Evolutionary conservation across 2,329 filamentous ascomycete genomes (phyloP).

Genomic region (Aspergillus nomiae): DNA sequence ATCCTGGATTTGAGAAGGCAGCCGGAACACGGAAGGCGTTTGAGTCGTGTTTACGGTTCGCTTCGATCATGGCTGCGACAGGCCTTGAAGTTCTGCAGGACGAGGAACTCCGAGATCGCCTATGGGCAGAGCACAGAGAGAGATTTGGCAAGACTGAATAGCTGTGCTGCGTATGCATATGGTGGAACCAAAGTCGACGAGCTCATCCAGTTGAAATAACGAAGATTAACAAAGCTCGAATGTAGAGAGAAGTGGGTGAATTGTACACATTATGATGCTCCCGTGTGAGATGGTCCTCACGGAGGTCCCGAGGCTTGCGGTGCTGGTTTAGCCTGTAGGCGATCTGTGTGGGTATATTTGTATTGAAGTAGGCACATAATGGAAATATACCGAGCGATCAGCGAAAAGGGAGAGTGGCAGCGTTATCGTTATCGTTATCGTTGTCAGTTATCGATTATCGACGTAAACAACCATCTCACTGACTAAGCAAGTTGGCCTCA

Average conservation of each 20-base stretch:
- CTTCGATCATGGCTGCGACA: not conserved
- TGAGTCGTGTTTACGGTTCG: not conserved
- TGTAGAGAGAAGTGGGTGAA: accelerated
- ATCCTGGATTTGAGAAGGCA: not conserved
- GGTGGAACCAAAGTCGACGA: accelerated
- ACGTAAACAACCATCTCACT: too few species aligned
- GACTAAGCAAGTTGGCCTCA: too few species aligned
- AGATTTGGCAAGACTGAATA: not conserved
- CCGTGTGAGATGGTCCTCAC: too few species aligned
- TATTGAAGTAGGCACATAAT: too few species aligned
- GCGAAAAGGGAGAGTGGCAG: too few species aligned
- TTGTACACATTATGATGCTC: not conserved
- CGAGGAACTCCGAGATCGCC: not conserved
- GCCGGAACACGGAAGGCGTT: not conserved
- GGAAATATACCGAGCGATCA: too few species aligned
- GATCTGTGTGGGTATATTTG: too few species aligned
- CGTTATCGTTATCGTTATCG: too few species aligned
- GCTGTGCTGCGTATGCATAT: not conserved
- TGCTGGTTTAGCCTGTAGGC: too few species aligned
- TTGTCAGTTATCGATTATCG: too few species aligned
- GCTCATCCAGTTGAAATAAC: not conserved
- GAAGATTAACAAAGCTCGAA: accelerated
- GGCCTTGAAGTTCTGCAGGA: not conserved
- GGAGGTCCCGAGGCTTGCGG: too few species aligned
- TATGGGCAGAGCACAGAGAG: not conserved